phyloP scores from a whole-genome alignment of 2,329 filamentous ascomycete species.

The Cladosporium cucumerinum region DNA sequence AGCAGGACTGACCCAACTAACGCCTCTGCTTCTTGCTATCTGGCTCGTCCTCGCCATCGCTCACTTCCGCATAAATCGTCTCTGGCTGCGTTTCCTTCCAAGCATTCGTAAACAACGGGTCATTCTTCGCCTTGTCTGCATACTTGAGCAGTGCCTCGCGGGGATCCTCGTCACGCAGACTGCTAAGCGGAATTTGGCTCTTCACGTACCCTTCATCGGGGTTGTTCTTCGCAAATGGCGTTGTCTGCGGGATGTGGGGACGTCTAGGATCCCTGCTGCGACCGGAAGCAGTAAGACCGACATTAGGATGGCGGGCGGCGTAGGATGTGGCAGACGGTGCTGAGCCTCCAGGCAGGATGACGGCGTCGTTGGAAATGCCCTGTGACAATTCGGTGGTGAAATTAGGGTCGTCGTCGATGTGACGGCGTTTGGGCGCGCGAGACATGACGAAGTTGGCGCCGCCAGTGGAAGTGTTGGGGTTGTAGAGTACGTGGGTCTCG shows the following conservation, averaged over 20 bases:
- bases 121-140: constrained; percentile 85
- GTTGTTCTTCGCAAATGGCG: constrained; percentile 85
- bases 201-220: constrained; percentile 87
- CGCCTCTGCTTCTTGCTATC: constrained; percentile 55
- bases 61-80: constrained; percentile 84
- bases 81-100: constrained; percentile 91
- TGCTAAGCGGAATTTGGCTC: constrained; percentile 81
- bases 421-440: constrained; percentile 87
- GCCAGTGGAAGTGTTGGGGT: constrained; percentile 72
- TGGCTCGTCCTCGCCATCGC: constrained; percentile 77
- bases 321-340: constrained; percentile 45
- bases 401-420: constrained; percentile 88
- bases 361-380: constrained; percentile 78
- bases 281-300: constrained; percentile 75
- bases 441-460: constrained; percentile 89
- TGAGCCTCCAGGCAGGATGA: constrained; percentile 57
- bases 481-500: constrained; percentile 87
- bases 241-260: constrained; percentile 79
- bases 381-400: constrained; percentile 79
- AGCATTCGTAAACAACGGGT: constrained; percentile 90
- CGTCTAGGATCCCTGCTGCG: constrained; percentile 74
- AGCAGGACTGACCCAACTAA: not conserved
- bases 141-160: constrained; percentile 92
- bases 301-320: constrained; percentile 61
- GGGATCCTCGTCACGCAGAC: constrained; percentile 94